Percentiles rank a stretch among this genome's conserved stretches.
Evolutionary conservation across 352 stramenopile species (phyloP).

Genomic region (Phytophthora citricola): DNA sequence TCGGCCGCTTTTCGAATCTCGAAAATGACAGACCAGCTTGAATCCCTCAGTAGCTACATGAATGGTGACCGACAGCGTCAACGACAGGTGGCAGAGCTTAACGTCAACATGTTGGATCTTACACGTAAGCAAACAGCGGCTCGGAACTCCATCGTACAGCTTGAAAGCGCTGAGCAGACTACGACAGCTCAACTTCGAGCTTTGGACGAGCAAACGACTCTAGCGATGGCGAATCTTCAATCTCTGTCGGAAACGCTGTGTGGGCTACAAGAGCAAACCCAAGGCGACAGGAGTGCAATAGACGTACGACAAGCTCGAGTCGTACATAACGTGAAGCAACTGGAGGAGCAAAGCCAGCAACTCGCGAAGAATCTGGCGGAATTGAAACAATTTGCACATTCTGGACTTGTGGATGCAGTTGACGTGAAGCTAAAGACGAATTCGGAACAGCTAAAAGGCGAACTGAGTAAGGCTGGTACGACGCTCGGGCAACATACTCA

Average conservation of each 20-base stretch:
- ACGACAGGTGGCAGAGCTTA: conserved; percentile 53
- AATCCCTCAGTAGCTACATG: conserved; percentile 53
- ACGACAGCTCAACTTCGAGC: conserved; percentile 34
- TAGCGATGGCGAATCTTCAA: conserved; percentile 26
- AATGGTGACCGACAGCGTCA: conserved; percentile 54
- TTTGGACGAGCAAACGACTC: conserved; percentile 29
- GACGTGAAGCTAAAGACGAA: conserved; percentile 44
- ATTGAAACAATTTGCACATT: conserved; percentile 54
- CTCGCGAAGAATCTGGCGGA: conserved; percentile 40
- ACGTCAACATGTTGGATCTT: conserved; percentile 57
- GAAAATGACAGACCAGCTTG: conserved; percentile 63
- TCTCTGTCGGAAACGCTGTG: conserved; percentile 27
- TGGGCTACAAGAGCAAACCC: conserved; percentile 25
- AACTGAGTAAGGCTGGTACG: conserved; percentile 31
- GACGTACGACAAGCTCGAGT: conserved; percentile 34
- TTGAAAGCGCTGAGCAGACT: conserved; percentile 41
- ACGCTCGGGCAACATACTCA: conserved; percentile 32
- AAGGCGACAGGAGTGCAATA: conserved; percentile 25
- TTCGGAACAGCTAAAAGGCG: conserved; percentile 27
- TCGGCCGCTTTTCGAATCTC: conserved; percentile 50
- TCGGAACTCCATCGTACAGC: conserved; percentile 48
- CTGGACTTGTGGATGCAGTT: conserved; percentile 44
- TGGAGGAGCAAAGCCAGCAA: conserved; percentile 41
- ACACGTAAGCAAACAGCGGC: conserved; percentile 55
- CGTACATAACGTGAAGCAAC: conserved; percentile 26